These are phyloP conservation scores for Xylaria bambusicola DNA, from an alignment of 495 filamentous ascomycete genomes.

Conservation along the genomic window DNA sequence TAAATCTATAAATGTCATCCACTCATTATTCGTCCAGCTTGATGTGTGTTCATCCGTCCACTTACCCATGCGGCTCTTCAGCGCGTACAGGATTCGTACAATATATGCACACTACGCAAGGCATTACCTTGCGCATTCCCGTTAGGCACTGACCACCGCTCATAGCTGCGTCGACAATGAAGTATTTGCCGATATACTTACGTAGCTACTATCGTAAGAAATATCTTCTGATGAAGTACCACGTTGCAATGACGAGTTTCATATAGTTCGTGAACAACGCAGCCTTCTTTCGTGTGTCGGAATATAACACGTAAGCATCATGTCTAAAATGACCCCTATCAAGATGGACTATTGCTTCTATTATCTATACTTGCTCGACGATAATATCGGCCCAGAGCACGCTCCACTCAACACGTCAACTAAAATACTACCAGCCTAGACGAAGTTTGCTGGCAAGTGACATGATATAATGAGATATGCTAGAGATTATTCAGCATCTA, in stretches of 20 bases:
- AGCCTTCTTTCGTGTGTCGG: conserved; percentile 8
- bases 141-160: conserved; percentile 9
- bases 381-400: not conserved
- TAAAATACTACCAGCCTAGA: not conserved
- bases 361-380: not conserved
- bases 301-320: conserved; percentile 12
- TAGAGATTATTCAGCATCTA: not conserved
- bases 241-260: conserved; percentile 12
- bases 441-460: not conserved
- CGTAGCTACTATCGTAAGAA: not conserved
- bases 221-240: conserved; percentile 1
- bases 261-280: conserved; percentile 9
- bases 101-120: conserved; percentile 1
- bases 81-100: not conserved
- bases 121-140: not conserved
- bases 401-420: conserved; percentile 14
- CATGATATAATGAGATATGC: not conserved
- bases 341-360: conserved; percentile 1
- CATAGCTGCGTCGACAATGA: not conserved
- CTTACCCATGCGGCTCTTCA: conserved; percentile 4
- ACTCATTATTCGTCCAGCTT: conserved; percentile 1
- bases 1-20: not conserved
- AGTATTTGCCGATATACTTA: not conserved
- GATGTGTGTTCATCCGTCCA: not conserved
- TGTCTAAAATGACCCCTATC: not conserved